These are phyloP conservation scores for Globisporangium emineosum DNA, from an alignment of 352 stramenopile species.

Conservation along the genomic window DNA sequence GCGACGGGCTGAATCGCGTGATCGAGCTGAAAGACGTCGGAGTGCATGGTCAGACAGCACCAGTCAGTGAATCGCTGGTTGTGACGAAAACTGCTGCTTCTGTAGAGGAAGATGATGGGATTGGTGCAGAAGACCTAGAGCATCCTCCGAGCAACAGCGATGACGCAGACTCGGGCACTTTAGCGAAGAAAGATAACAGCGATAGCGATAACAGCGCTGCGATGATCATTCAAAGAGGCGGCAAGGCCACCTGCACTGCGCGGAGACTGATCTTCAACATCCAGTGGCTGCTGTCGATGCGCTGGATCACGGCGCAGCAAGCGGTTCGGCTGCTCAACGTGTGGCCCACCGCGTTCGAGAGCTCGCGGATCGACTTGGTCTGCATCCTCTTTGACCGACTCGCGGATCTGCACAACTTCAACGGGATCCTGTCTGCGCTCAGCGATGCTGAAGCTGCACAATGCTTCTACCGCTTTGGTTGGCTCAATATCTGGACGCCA, in stretches of 20 bases:
- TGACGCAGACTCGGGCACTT: too few relatives aligned
- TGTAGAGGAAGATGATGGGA: background rate
- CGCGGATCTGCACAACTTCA: constrained; percentile 70
- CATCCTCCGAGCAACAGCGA: constrained; percentile 5
- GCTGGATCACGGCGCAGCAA: constrained; percentile 68
- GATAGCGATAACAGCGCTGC: constrained; percentile 22
- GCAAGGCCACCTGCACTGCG: constrained; percentile 48
- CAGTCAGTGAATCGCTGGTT: constrained; percentile 3
- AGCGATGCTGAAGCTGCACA: constrained; percentile 55
- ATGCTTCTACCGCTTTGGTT: constrained; percentile 60
- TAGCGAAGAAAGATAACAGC: constrained; percentile 17
- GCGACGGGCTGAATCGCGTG: constrained; percentile 42
- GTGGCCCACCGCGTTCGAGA: constrained; percentile 49
- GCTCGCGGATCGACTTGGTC: constrained; percentile 54
- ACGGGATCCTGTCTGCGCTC: constrained; percentile 51
- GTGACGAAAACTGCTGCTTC: background rate
- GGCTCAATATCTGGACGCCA: constrained; percentile 70
- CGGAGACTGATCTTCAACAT: constrained; percentile 63
- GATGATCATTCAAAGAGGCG: constrained; percentile 28
- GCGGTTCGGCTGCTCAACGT: constrained; percentile 40
- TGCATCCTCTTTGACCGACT: constrained; percentile 70
- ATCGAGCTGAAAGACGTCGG: constrained; percentile 29
- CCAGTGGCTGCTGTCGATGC: constrained; percentile 65
- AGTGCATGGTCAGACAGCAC: background rate
- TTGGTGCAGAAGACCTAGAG: background rate